Evolutionary conservation across 2,329 filamentous ascomycete species (phyloP), one percentile per base, ranked within the genome.

Genomic region (Monosporascus sp.): DNA sequence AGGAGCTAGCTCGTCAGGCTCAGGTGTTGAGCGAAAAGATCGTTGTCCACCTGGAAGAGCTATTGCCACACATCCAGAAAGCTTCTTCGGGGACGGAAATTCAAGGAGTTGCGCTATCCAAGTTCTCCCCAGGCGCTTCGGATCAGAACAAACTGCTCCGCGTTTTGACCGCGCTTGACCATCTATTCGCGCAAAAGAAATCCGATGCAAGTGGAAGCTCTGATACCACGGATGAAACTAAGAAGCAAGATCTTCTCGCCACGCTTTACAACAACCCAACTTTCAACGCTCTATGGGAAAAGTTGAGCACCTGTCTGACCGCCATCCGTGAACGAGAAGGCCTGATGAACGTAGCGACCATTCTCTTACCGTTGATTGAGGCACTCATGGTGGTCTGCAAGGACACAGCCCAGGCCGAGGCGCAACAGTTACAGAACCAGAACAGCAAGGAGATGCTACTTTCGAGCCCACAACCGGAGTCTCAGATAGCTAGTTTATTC

Each of bases 331-430:
- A 95, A 70, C 89, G 92, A 53, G 92, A 96, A 68, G 95, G 90
- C 67, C 94, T 97, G 86, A 84, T 97, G 66, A 97, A 96, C 65
- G 92, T 99, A 53, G 95, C 94, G 31, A 97, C 93, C 1, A 97
- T 97, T 58, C 80, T 99, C 25, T 77, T 97, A 37, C 94, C 94
- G 31, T 77, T 99, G 31, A 97, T 99, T 56, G 94, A 99, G 71
- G 90, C 92, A 6, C 78, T 99, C 57, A 99, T 99, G 94, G 94
- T 99, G 50, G 92, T 99, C 27, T 99, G 95, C 81, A 99, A 97
- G 77, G 97, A 97, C 70, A 96, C 91, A 8, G 88, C 90, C 1
- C 77, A 91, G 51, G 87, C 86, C 65, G 89, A 94, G 56, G 74
- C 83, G 25, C 72, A 79, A 1, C 61, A 67, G 9, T 65, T 73